Conservation (phyloP, 192 early-diverging fungal genomes). For the Coemansia sp. region DNA sequence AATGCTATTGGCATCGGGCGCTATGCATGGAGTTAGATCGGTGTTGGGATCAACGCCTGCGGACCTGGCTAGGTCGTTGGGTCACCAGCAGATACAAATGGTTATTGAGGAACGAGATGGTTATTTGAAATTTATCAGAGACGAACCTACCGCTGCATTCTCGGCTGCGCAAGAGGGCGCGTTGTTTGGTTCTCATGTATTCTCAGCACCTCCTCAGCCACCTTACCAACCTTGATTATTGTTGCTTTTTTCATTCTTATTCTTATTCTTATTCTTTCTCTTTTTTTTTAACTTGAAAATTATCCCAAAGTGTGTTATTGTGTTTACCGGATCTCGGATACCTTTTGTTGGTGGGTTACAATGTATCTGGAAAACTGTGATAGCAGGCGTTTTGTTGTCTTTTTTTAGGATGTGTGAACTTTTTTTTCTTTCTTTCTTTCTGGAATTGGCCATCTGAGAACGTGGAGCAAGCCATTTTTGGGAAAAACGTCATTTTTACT, state of each 20-base stretch:
- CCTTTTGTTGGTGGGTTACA: not conserved
- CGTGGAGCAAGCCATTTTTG: too few species aligned
- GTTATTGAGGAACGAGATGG: slow-evolving; percentile 50
- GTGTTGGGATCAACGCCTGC: slow-evolving; percentile 23
- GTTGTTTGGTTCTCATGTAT: not conserved
- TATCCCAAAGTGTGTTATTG: not conserved
- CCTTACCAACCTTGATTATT: not conserved
- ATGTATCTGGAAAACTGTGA: not conserved
- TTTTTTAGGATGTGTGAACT: not conserved
- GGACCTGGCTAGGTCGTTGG: slow-evolving; percentile 37
- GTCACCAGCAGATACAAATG: slow-evolving; percentile 15
- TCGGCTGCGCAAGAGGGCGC: not conserved
- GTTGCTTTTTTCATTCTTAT: slow-evolving; percentile 1
- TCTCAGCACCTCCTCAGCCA: not conserved
- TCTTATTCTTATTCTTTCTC: not conserved
- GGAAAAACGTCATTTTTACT: too few species aligned
- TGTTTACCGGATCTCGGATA: not conserved
- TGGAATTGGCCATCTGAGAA: too few species aligned
- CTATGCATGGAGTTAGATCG: slow-evolving; percentile 26
- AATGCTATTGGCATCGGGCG: slow-evolving; percentile 65
- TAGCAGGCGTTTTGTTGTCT: not conserved
- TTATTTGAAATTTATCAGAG: slow-evolving; percentile 50
- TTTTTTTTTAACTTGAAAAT: not conserved
- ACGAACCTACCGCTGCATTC: slow-evolving; percentile 17
- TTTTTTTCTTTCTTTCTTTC: too few species aligned